These are phyloP conservation scores for Apiospora koreana DNA, from an alignment of 2,329 filamentous ascomycete species.

Conservation along the genomic window DNA sequence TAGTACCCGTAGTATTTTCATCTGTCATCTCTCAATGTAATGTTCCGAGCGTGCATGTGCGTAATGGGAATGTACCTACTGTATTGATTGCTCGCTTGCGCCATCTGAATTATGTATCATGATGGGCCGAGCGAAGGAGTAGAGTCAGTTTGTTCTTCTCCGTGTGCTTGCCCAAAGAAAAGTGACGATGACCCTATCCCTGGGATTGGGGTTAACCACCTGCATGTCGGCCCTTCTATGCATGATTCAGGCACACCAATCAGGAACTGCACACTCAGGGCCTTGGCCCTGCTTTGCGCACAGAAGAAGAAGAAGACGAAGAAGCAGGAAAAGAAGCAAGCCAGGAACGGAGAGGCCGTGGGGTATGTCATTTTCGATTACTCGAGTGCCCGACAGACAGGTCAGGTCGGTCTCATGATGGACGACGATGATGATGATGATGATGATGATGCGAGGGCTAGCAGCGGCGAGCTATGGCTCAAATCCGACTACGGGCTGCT, in stretches of 20 bases:
- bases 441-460: not conserved
- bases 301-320: constrained; percentile 14
- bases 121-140: not conserved
- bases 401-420: not conserved
- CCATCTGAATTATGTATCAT: constrained; percentile 1
- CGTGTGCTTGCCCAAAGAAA: constrained; percentile 12
- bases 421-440: not conserved
- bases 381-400: not conserved
- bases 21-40: not conserved
- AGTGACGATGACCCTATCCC: constrained; percentile 19
- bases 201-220: constrained; percentile 11
- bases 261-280: constrained; percentile 13
- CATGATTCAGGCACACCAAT: constrained; percentile 25
- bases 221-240: constrained; percentile 20
- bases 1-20: not conserved
- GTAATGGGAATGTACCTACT: not conserved
- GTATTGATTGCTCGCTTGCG: not conserved
- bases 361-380: not conserved
- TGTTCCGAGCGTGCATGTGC: too few relatives aligned
- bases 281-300: constrained; percentile 18
- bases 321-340: constrained; percentile 15
- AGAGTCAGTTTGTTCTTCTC: constrained; percentile 8
- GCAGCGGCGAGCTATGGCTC: not conserved
- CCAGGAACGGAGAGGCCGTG: not conserved
- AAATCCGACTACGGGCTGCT: not conserved